Evolutionary conservation across 495 filamentous ascomycete genomes (phyloP), one percentile per base, ranked within the genome.

Genomic region (Penicillium flavigenum): DNA sequence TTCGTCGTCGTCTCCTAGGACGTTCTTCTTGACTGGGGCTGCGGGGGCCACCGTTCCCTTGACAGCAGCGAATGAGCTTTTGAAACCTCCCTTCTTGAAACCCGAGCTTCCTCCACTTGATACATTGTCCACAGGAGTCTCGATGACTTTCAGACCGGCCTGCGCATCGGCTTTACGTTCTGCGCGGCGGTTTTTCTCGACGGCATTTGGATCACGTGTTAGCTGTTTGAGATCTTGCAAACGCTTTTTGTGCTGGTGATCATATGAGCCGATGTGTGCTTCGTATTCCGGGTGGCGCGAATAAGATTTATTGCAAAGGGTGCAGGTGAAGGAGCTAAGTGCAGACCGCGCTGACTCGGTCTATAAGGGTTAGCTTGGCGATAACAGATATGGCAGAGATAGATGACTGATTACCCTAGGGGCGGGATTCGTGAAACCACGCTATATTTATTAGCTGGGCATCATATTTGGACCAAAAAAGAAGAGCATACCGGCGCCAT

Each of bases 261-360:
- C 83, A 61, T 86, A 86, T 39, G 79, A 82, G 10, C 73, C 74
- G 61, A 85, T 84, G 62, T 86, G 83, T 9, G 83, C 83, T 71
- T 85, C 83, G 51, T 81, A 84, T 59, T 86, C 83, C 2, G 84
- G 83, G 55, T 83, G 79, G 20, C 83, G 81, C 4, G 76, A 78
- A 61, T 86, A 86, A 14, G 83, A 84, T 60, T 86, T 86, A 52
- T 76, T 77, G 70, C 83, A 86, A 17, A 86, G 72, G 9, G 77
- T 79, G 54, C 81, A 98, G 73, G 89, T 91, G 76, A 98, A 96
- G 27, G 90, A 84, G 62, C 88, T 89, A n/a, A 88, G 79, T 5
- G 93, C 93, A 64, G 91, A 90, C 36, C 90, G 86, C 1, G 93
- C 93, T 36, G 88, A 90, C 59, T 92, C 87, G 4, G 93, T 96